These are phyloP conservation scores for Rhodosporidiobolus sp. DNA, from an alignment of 768 basidiomycete genomes.

Conservation along the genomic window DNA sequence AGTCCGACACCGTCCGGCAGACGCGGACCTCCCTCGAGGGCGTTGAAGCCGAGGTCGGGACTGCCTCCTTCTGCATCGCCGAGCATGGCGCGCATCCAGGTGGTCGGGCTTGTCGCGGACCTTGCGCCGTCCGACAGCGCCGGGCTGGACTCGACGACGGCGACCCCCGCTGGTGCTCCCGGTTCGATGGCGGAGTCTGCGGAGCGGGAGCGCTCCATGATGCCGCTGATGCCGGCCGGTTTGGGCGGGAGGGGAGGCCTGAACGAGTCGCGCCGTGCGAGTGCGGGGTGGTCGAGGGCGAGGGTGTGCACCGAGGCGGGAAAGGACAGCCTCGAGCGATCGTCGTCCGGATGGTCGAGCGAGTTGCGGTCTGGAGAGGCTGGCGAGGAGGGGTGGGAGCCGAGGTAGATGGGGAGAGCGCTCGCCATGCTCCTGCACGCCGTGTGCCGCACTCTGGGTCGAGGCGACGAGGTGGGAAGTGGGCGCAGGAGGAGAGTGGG, in stretches of 20 bases:
- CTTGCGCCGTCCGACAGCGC: neutral
- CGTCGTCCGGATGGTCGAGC: neutral
- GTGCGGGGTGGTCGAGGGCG: neutral
- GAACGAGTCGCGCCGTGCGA: neutral
- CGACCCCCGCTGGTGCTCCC: neutral
- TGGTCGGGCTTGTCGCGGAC: neutral
- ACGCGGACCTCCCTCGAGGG: neutral
- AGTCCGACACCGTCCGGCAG: neutral
- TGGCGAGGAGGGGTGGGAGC: neutral
- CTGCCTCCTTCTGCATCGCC: neutral
- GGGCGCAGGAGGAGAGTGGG: neutral
- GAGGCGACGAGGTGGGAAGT: too few species aligned
- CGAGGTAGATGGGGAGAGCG: neutral
- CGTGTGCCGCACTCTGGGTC: too few species aligned
- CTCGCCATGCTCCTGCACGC: neutral
- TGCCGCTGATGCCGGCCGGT: neutral
- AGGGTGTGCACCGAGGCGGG: neutral
- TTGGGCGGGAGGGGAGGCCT: slow-evolving; percentile 11
- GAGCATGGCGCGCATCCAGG: slow-evolving; percentile 7
- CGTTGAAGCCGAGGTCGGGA: neutral
- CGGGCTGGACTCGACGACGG: neutral
- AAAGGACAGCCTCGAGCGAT: neutral
- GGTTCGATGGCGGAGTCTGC: neutral
- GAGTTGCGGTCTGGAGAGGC: neutral
- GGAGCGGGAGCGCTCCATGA: neutral